A percentile compares a stretch with the other conserved stretches of the same genome.
Evolutionary conservation across 257 asterid genomes (phyloP).

Genomic region (Mitragyna speciosa): DNA sequence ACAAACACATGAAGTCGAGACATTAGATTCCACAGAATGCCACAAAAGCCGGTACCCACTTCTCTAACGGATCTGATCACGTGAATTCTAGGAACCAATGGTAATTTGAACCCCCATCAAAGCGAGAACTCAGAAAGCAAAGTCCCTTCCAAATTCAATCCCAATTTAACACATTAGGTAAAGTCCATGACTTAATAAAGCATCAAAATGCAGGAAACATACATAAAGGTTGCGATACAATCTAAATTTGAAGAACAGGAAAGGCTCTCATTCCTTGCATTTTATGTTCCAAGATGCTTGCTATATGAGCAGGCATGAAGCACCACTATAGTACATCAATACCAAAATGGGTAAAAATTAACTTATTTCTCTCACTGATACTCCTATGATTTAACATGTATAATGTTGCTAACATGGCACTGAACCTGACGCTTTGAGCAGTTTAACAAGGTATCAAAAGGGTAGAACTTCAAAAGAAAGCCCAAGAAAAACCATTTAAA

Average conservation of each 20-base stretch:
- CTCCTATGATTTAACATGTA: neutral
- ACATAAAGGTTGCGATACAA: neutral
- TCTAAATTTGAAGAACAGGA: neutral
- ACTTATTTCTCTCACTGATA: neutral
- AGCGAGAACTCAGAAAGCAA: neutral
- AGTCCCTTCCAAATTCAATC: neutral
- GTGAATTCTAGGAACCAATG: neutral
- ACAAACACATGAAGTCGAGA: neutral
- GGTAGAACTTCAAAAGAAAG: conserved; percentile 8
- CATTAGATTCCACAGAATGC: neutral
- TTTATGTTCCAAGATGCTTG: neutral
- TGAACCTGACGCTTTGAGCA: neutral
- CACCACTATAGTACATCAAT: neutral
- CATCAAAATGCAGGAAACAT: neutral
- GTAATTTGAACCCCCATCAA: neutral
- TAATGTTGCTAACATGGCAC: neutral
- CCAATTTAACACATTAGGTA: neutral
- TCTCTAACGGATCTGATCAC: conserved; percentile 9
- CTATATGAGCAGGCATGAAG: conserved; percentile 9
- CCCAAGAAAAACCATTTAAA: neutral
- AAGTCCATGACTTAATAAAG: neutral
- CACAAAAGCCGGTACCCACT: neutral
- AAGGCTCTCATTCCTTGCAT: conserved; percentile 6
- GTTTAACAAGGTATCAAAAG: neutral
- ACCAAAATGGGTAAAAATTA: neutral